Percentiles rank a stretch among this genome's conserved stretches.
Evolutionary conservation across 2,329 filamentous ascomycete species (phyloP).

Genomic region (Stachybotrys elegans): DNA sequence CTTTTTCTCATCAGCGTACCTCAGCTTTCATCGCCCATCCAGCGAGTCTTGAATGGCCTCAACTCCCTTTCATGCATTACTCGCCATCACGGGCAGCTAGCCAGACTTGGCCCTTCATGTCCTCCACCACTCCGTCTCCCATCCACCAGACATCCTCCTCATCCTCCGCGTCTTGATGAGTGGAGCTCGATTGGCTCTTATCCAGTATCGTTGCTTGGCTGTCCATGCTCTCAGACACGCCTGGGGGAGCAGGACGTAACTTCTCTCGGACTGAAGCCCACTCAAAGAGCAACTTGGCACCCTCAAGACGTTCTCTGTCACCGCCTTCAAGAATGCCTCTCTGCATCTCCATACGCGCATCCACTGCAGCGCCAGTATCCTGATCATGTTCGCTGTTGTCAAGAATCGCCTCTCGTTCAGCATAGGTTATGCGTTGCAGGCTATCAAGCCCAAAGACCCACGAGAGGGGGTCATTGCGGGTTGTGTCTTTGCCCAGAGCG

Average conservation of each 20-base stretch:
- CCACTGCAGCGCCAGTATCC: constrained; percentile 52
- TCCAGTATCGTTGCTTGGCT: constrained; percentile 29
- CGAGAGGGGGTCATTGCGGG: constrained; percentile 49
- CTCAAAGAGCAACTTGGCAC: constrained; percentile 48
- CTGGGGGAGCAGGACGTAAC: constrained; percentile 18
- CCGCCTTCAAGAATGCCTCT: constrained; percentile 35
- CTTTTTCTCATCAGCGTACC: no score
- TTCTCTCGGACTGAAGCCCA: constrained; percentile 45
- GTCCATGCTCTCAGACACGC: constrained; percentile 17
- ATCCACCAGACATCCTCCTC: constrained; percentile 46
- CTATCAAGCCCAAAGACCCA: constrained; percentile 67
- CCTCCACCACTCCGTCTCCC: constrained; percentile 48
- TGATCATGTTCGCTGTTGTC: constrained; percentile 43
- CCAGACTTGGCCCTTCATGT: constrained; percentile 51
- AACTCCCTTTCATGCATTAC: constrained; percentile 17
- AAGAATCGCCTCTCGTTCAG: constrained; percentile 62
- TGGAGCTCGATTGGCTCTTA: constrained; percentile 15
- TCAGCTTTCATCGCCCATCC: no score
- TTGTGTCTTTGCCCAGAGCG: constrained; percentile 52
- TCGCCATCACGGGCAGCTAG: constrained; percentile 36
- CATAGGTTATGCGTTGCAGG: constrained; percentile 51
- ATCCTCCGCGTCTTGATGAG: constrained; percentile 14
- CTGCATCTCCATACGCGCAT: constrained; percentile 65
- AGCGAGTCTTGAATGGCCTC: no score
- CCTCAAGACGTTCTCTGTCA: constrained; percentile 39